Evolutionary conservation across 768 basidiomycete genomes (phyloP).

Genomic region (Tylopilus balloui): DNA sequence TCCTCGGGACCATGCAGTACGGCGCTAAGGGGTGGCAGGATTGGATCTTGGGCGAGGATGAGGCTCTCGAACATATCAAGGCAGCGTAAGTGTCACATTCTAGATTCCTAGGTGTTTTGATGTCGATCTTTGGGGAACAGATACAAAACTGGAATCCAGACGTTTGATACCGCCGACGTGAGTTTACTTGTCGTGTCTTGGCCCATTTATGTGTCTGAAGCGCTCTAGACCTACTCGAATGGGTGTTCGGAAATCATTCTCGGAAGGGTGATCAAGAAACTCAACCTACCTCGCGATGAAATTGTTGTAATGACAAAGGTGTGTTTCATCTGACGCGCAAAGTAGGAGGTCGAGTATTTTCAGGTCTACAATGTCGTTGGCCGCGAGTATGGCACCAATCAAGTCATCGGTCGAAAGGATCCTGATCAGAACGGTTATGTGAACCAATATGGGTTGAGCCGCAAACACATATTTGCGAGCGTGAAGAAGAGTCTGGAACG

Average conservation of each 20-base stretch:
- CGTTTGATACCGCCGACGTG: conserved; percentile 34
- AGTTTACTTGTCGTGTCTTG: conserved; percentile 2
- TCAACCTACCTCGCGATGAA: conserved; percentile 64
- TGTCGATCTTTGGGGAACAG: conserved; percentile 13
- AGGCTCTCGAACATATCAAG: conserved; percentile 43
- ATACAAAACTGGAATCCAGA: conserved; percentile 35
- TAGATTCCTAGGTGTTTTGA: background rate
- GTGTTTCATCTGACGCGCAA: background rate
- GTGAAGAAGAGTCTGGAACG: conserved; percentile 41
- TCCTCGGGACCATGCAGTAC: conserved; percentile 48
- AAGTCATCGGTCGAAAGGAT: conserved; percentile 16
- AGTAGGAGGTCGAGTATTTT: background rate
- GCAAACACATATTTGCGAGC: conserved; percentile 59
- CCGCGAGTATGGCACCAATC: conserved; percentile 12
- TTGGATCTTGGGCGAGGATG: conserved; percentile 49
- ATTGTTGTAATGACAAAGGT: conserved; percentile 80
- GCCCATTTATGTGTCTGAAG: background rate
- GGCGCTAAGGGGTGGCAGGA: conserved; percentile 45
- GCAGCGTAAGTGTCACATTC: conserved; percentile 35
- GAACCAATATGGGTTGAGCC: conserved; percentile 43
- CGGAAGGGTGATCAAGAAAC: conserved; percentile 67
- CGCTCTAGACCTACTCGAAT: conserved; percentile 54
- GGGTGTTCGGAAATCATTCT: conserved; percentile 62
- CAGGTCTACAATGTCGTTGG: conserved; percentile 42
- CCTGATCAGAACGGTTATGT: conserved; percentile 42